These are phyloP conservation scores for Iberis amara DNA, from an alignment of 441 rosid species.

Conservation along the genomic window DNA sequence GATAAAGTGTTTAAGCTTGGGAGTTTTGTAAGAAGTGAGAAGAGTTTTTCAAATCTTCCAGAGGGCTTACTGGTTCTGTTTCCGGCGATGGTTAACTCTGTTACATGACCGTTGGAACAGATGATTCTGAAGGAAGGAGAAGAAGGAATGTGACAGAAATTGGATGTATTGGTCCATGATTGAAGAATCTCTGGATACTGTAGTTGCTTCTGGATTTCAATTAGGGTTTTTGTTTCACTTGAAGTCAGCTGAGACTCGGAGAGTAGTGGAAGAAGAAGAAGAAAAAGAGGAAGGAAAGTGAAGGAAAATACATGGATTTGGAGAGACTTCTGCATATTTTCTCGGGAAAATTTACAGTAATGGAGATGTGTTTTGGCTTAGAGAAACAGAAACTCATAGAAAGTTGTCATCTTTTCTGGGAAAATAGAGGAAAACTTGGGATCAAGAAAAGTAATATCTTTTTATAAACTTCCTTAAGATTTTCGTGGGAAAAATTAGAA, in stretches of 20 bases:
- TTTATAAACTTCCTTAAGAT: neutral
- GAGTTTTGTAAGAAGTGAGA: slow-evolving; percentile 64
- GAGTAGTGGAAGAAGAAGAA: slow-evolving; percentile 29
- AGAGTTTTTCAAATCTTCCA: slow-evolving; percentile 47
- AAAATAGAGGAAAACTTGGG: slow-evolving; percentile 9
- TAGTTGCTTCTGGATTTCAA: slow-evolving; percentile 58
- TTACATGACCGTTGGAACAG: slow-evolving; percentile 48
- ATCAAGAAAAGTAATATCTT: neutral
- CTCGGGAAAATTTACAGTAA: neutral
- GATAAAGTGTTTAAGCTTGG: slow-evolving; percentile 53
- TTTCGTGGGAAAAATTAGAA: slow-evolving; percentile 33
- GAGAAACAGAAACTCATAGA: slow-evolving; percentile 12
- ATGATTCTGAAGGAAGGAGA: slow-evolving; percentile 56
- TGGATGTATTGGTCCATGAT: slow-evolving; percentile 70
- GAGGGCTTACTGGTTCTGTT: slow-evolving; percentile 54
- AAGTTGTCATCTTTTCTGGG: slow-evolving; percentile 4
- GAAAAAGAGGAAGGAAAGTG: slow-evolving; percentile 24
- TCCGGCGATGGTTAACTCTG: slow-evolving; percentile 58
- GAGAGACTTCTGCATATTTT: slow-evolving; percentile 21
- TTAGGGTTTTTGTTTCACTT: slow-evolving; percentile 45
- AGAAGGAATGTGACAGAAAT: slow-evolving; percentile 61
- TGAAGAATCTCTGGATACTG: slow-evolving; percentile 67
- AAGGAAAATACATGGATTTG: slow-evolving; percentile 22
- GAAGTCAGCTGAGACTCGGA: slow-evolving; percentile 49
- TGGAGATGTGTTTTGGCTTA: slow-evolving; percentile 20